phyloP scores from a whole-genome alignment of 805 yeast species.

The Saccharomycopsis babjevae region DNA sequence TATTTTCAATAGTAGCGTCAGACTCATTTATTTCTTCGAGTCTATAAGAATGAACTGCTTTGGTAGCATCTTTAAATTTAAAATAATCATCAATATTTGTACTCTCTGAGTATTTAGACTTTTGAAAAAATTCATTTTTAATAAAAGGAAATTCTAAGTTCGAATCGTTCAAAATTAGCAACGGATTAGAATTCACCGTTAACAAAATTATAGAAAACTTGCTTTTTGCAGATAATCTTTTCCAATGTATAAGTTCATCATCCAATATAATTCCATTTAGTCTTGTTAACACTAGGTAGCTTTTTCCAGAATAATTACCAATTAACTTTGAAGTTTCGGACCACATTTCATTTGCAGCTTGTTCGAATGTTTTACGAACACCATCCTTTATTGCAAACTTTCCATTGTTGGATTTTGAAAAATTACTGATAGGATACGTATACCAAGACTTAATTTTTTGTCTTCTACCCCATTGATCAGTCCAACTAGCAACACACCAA shows the following conservation, averaged over 20 bases:
- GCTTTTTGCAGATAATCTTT: constrained; percentile 48
- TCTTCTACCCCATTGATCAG: constrained; percentile 68
- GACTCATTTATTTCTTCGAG: constrained; percentile 12
- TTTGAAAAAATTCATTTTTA: constrained; percentile 21
- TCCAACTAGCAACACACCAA: constrained; percentile 86
- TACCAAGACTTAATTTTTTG: constrained; percentile 60
- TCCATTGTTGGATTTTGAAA: constrained; percentile 16
- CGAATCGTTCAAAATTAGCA: constrained; percentile 28
- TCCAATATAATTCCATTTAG: constrained; percentile 68
- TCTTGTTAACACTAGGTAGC: constrained; percentile 58
- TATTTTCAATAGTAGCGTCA: constrained; percentile 35
- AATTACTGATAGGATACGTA: constrained; percentile 25
- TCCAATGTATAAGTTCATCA: constrained; percentile 75
- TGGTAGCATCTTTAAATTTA: neutral
- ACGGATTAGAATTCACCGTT: constrained; percentile 53
- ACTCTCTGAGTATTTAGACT: neutral
- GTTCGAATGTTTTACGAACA: constrained; percentile 31
- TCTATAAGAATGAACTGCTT: neutral
- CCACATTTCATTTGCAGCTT: constrained; percentile 61
- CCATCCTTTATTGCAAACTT: constrained; percentile 9
- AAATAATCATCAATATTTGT: neutral
- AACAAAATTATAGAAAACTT: constrained; percentile 51
- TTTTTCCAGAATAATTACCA: constrained; percentile 38
- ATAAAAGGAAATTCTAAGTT: constrained; percentile 27
- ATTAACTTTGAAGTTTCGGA: constrained; percentile 40